A percentile compares a stretch with the other conserved stretches of the same genome.
phyloP scores from a whole-genome alignment of 1,284 basidiomycete species.

The Cryptococcus maquisensis region DNA sequence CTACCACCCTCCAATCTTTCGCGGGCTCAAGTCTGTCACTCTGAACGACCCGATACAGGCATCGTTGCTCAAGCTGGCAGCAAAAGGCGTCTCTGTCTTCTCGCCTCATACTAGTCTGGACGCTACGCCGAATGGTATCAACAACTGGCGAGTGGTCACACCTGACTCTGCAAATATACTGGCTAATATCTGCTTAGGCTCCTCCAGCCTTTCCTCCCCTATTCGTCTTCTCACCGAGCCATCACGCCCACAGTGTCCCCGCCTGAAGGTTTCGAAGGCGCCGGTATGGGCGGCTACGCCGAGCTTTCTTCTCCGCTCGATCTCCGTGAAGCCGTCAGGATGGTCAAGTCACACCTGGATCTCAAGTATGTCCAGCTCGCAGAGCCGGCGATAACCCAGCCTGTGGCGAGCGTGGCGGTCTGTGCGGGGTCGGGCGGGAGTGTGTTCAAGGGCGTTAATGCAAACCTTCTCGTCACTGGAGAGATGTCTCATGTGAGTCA shows the following conservation, averaged over 20 bases:
- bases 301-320: slow-evolving; percentile 48
- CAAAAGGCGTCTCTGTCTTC: slow-evolving; percentile 79
- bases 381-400: slow-evolving; percentile 45
- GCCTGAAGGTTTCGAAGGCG: slow-evolving; percentile 44
- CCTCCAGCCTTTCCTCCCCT: slow-evolving; percentile 33
- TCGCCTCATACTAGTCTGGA: slow-evolving; percentile 85
- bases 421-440: slow-evolving; percentile 62
- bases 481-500: slow-evolving; percentile 77
- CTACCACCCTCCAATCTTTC: slow-evolving; percentile 89
- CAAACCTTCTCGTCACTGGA: slow-evolving; percentile 84
- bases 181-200: slow-evolving; percentile 25
- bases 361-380: slow-evolving; percentile 73
- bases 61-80: slow-evolving; percentile 71
- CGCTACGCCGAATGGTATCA: slow-evolving; percentile 73
- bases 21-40: slow-evolving; percentile 70
- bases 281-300: slow-evolving; percentile 67
- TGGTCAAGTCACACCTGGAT: slow-evolving; percentile 66
- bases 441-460: slow-evolving; percentile 63
- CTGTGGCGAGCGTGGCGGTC: slow-evolving; percentile 59
- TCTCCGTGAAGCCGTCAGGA: slow-evolving; percentile 58
- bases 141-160: slow-evolving; percentile 59
- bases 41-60: slow-evolving; percentile 72
- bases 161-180: background rate
- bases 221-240: slow-evolving; percentile 19
- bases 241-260: slow-evolving; percentile 18